Conservation (phyloP, 768 basidiomycete species). For the Mycena latifolia region DNA sequence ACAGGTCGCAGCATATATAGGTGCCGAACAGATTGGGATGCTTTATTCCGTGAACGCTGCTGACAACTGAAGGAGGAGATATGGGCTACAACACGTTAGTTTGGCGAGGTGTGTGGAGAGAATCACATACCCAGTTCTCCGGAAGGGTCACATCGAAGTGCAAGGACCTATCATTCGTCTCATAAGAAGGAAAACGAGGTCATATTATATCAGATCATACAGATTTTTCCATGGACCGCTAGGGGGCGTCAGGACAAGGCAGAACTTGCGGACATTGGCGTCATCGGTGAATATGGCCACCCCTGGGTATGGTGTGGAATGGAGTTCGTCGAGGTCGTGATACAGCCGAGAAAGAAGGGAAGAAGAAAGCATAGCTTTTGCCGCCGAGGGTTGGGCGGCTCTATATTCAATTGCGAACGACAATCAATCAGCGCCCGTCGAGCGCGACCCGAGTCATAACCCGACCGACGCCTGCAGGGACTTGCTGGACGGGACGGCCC, state of each 20-base stretch:
- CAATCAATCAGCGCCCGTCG: not conserved
- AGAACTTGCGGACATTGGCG: constrained; percentile 54
- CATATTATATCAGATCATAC: not conserved
- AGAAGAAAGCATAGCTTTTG: constrained; percentile 17
- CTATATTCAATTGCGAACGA: constrained; percentile 10
- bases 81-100: constrained; percentile 45
- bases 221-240: constrained; percentile 60
- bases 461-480: too few species aligned
- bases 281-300: constrained; percentile 57
- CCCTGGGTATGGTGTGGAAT: constrained; percentile 57
- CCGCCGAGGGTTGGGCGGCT: not conserved
- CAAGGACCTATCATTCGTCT: constrained; percentile 1
- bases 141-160: constrained; percentile 43
- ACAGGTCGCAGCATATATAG: constrained; percentile 59
- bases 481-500: too few species aligned
- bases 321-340: constrained; percentile 56
- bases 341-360: constrained; percentile 52
- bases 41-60: constrained; percentile 50
- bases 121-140: constrained; percentile 48
- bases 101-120: not conserved
- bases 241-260: constrained; percentile 58
- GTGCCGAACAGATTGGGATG: constrained; percentile 56
- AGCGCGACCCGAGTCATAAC: too few species aligned
- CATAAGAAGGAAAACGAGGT: not conserved
- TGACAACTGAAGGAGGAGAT: constrained; percentile 48